phyloP scores from a whole-genome alignment of 148 eudicot species.

The Diospyros kaki region DNA sequence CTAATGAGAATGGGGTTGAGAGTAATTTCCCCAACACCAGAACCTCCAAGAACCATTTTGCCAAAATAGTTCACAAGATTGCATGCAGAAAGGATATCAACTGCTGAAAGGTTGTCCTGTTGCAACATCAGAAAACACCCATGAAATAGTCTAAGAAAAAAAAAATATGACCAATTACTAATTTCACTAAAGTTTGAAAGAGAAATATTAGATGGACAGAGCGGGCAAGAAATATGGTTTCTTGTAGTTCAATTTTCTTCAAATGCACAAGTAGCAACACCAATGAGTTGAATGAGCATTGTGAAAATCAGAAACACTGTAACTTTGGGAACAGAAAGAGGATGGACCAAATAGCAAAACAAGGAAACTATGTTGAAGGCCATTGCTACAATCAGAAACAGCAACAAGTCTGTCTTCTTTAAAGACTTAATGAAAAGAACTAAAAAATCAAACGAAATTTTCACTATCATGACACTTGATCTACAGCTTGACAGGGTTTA shows the following conservation, averaged over 20 bases:
- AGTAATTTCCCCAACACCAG: constrained; percentile 97
- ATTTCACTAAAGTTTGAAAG: too few species aligned
- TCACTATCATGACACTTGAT: too few species aligned
- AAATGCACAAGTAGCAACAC: not conserved
- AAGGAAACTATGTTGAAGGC: too few species aligned
- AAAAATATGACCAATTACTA: too few species aligned
- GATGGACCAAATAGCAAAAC: not conserved
- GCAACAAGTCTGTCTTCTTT: too few species aligned
- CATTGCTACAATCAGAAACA: too few species aligned
- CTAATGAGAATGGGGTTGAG: constrained; percentile 81
- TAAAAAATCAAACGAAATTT: too few species aligned
- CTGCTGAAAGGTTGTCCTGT: constrained; percentile 99
- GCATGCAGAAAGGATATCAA: constrained; percentile 96
- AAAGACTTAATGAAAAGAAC: too few species aligned
- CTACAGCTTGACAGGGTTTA: too few species aligned
- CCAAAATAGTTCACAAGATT: constrained; percentile 98
- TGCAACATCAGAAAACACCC: constrained; percentile 15
- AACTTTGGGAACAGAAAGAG: not conserved
- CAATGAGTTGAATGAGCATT: too few species aligned
- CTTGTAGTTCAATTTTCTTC: not conserved
- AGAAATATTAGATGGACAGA: not conserved
- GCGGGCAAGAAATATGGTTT: not conserved
- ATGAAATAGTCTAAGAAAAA: too few species aligned
- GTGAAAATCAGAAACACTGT: too few species aligned
- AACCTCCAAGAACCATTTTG: constrained; percentile 94